Evolutionary conservation across 176 grass and related monocot genomes (phyloP).

Genomic region (Zea mays): DNA sequence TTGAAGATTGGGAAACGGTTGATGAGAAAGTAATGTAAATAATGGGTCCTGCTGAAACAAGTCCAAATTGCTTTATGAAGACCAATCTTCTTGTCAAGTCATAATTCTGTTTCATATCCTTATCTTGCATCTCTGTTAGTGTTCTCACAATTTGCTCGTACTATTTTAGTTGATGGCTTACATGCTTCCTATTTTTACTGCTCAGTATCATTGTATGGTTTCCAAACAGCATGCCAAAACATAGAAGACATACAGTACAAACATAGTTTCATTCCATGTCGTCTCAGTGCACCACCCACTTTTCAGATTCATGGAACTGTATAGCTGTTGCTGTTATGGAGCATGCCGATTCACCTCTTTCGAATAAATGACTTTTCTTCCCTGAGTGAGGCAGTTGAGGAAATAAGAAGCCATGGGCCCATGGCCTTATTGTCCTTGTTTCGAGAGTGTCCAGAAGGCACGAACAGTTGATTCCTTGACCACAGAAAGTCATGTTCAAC

Average conservation of each 20-base stretch:
- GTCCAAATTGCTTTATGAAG: neutral
- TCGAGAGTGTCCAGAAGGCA: neutral
- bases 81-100: neutral
- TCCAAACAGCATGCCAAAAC: neutral
- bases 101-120: neutral
- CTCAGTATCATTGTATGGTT: neutral
- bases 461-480: neutral
- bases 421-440: neutral
- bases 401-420: neutral
- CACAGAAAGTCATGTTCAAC: neutral
- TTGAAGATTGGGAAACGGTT: neutral
- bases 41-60: conserved; percentile 12
- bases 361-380: neutral
- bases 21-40: neutral
- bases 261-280: neutral
- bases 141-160: neutral
- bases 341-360: conserved; percentile 1
- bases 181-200: neutral
- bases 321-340: conserved; percentile 16
- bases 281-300: conserved; percentile 16
- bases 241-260: neutral
- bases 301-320: neutral
- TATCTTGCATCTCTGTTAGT: neutral
- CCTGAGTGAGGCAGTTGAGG: neutral
- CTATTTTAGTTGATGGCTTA: conserved; percentile 11